Base-by-base conservation (phyloP, 441 rosid genomes). In the Erodium chrysanthum region DNA sequence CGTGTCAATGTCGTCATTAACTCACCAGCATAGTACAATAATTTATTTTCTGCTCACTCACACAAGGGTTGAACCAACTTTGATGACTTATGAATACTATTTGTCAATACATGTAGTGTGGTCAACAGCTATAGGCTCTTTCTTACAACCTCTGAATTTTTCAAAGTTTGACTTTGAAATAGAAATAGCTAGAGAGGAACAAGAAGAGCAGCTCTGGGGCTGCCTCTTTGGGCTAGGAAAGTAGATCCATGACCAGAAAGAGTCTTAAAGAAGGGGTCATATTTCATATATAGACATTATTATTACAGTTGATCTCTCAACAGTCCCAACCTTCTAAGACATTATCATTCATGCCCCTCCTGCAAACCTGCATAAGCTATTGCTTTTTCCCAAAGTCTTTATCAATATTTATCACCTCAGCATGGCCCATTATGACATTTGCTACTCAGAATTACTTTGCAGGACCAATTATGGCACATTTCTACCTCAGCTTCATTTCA, bases 311-410 rank as follows among this genome's bases (percentile, higher is more conserved):
- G 56, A 48, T 48, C 7, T 48, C 35, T 31, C 35, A 31, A 31
- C 35, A 31, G 35, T 31, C 35, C 35, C 35, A 31, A 31, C 2
- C 2, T 27, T 27, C 29, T 3, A 50, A 12, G 71, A 60, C 74
- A 54, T 66, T 50, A 35, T 64, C 35, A 42, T 37, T 23, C 59
- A 62, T 7, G 14, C 44, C 21, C 63, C 65, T 20, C 52, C 52
- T 46, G 52, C 52, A 46, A 44, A 71, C 71, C 31, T 42, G 40
- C 14, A 25, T 44, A 68, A 66, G 40, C 11, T 9, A 50, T 68
- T 59, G 64, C 72, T 67, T 42, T 71, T 21, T 31, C 59, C 44
- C 21, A 21, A 40, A 22, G 79, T 71, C 75, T 27, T 69, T 63
- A 73, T 71, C 7, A 69, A 50, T 21, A 70, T 70, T 75, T 70